Evolutionary conservation across 73 alveolate species (phyloP).

Genomic region (Paramecium biaurelia): DNA sequence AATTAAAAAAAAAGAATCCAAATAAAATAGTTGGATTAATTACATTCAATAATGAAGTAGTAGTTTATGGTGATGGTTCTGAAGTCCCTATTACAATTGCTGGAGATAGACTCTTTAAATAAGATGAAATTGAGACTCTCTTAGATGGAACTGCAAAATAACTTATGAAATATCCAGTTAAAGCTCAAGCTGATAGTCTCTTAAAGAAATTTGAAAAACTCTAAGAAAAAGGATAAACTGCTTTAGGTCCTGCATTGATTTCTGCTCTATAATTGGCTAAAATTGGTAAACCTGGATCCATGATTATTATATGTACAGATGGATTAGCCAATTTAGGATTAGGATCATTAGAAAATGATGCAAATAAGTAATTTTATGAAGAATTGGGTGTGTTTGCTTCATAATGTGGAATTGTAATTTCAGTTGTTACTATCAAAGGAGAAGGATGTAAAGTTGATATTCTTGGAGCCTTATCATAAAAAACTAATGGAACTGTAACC

Average conservation of each 20-base stretch:
- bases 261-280: conserved; percentile 79
- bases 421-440: conserved; percentile 87
- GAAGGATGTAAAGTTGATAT: conserved; percentile 89
- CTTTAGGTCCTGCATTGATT: conserved; percentile 92
- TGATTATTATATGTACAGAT: conserved; percentile 93
- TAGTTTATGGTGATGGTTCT: conserved; percentile 91
- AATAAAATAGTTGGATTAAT: conserved; percentile 88
- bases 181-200: conserved; percentile 66
- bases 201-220: conserved; percentile 67
- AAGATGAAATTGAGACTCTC: conserved; percentile 66
- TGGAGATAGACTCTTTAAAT: conserved; percentile 84
- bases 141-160: conserved; percentile 65
- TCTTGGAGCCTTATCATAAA: conserved; percentile 77
- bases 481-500: conserved; percentile 89
- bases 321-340: conserved; percentile 96
- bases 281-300: conserved; percentile 82
- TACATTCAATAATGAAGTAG: conserved; percentile 87
- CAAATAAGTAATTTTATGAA: conserved; percentile 78
- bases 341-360: conserved; percentile 78
- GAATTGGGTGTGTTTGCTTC: conserved; percentile 80
- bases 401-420: conserved; percentile 77
- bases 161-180: conserved; percentile 70
- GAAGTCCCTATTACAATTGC: conserved; percentile 71
- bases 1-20: conserved; percentile 77
- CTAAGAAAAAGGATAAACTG: conserved; percentile 94